Base-by-base conservation (phyloP, 768 basidiomycete species). In the Amanita muscaria region DNA sequence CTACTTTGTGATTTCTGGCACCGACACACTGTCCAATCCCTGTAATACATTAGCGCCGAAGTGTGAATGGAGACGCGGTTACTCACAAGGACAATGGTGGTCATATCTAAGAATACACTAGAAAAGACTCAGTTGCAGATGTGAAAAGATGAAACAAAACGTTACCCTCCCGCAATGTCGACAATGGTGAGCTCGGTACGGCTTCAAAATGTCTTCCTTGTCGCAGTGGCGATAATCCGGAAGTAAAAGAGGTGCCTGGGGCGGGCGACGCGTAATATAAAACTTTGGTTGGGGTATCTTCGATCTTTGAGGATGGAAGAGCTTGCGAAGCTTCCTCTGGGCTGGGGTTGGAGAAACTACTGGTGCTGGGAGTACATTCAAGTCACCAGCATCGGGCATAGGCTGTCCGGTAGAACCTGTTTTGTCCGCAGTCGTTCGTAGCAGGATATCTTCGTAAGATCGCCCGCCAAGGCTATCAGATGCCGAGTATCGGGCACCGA, bases 1-100 rank as follows among this genome's bases (percentile, higher is more conserved):
- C 15, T 47, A 84, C 88, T 64, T 90, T 91, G 52, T 93, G 86
- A 57, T 97, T 97, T 30, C 77, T 76, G 40, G 90, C 92, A 9
- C 92, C 92, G 15, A 96, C 88, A 52, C 92, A 97, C 56, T 91
- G 88, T 9, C 92, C 92, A 42, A 97, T 82, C 92, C 91, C 87
- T 79, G 53, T 38, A 22, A 46, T 31, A 48, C 5, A 27, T 30
- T 32, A 29, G 27, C 27, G 27, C 27, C 12, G 12, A 29, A 29
- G 7, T 12, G 12, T 6, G 27, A 6, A 29, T 29, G 6, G 27
- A 29, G 6, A 12, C 27, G 33, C 19, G 15, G 5, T 6, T 3
- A 66, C 80, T 51, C 59, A 87, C 86, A 91, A 40, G 88, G 88
- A 63, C 88, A 92, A 56, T 92, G 89, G 62, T 92, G 88, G 56